phyloP scores from a whole-genome alignment of 257 asterid species.

The Voacanga thouarsii region DNA sequence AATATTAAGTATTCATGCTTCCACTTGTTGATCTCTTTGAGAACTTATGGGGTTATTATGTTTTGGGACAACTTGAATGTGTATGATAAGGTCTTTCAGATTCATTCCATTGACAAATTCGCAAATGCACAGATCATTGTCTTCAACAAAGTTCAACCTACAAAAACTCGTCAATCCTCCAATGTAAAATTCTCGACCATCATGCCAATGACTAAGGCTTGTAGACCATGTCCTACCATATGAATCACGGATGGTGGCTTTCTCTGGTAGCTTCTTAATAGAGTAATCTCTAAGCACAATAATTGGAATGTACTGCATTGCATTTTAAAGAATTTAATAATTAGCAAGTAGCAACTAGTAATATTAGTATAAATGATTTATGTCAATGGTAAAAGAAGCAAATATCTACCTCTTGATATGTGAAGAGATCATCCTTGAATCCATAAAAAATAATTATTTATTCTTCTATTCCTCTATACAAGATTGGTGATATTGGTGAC shows the following conservation, averaged over 20 bases:
- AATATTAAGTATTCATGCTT: no score
- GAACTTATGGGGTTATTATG: neutral
- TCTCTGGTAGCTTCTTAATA: slow-evolving; percentile 3
- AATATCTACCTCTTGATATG: no score
- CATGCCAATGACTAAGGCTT: slow-evolving; percentile 1
- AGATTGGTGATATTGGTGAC: no score
- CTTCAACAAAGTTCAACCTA: slow-evolving; percentile 10
- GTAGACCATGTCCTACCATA: neutral
- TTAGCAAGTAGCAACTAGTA: no score
- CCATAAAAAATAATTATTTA: no score
- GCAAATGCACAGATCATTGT: slow-evolving; percentile 7
- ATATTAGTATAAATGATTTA: neutral
- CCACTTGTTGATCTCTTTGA: neutral
- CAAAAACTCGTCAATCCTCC: slow-evolving; percentile 18
- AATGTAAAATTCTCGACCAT: slow-evolving; percentile 11
- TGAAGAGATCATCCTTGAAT: no score
- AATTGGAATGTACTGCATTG: slow-evolving; percentile 6
- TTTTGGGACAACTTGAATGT: slow-evolving; percentile 4
- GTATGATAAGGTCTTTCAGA: neutral
- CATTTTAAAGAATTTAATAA: no score
- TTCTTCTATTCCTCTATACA: no score
- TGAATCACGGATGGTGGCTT: slow-evolving; percentile 2
- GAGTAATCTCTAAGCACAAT: slow-evolving; percentile 9
- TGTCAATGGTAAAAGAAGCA: neutral
- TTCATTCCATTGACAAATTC: slow-evolving; percentile 11